Conservation (phyloP, 495 filamentous ascomycete genomes). For the Penicillium salamii region DNA sequence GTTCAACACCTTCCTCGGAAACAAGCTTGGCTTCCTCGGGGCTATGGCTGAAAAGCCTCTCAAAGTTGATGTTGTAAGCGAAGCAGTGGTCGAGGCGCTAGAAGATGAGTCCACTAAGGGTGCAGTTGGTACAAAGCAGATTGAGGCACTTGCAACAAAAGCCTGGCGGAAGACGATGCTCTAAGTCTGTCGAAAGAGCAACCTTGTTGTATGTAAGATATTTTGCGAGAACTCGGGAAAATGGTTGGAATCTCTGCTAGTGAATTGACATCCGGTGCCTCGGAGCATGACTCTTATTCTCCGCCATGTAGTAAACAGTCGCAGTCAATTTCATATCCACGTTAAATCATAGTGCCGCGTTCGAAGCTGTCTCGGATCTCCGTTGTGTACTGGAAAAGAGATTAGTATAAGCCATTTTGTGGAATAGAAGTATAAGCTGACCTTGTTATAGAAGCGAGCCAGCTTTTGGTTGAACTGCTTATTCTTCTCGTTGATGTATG, state of each 20-base stretch:
- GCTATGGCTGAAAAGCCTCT: conserved; percentile 81
- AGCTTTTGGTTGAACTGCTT: conserved; percentile 99
- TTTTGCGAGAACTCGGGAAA: neutral
- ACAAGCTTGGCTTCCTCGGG: conserved; percentile 69
- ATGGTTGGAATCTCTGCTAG: conserved; percentile 4
- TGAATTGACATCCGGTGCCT: conserved; percentile 1
- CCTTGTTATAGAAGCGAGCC: conserved; percentile 92
- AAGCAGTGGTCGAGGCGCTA: conserved; percentile 79
- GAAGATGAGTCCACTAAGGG: conserved; percentile 67
- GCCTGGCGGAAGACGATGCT: conserved; percentile 82
- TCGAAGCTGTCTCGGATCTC: conserved; percentile 98
- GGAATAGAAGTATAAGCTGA: conserved; percentile 28
- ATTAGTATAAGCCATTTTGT: conserved; percentile 23
- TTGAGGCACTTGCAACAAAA: conserved; percentile 70
- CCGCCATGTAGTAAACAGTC: conserved; percentile 28
- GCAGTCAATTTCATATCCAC: conserved; percentile 14
- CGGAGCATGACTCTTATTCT: conserved; percentile 4
- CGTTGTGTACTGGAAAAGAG: conserved; percentile 71
- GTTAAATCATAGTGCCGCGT: conserved; percentile 72
- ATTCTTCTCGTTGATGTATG: conserved; percentile 99
- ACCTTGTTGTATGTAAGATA: conserved; percentile 1
- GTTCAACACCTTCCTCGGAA: conserved; percentile 72
- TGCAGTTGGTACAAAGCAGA: conserved; percentile 61
- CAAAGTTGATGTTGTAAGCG: conserved; percentile 78
- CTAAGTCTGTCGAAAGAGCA: conserved; percentile 33